Conservation (phyloP, 2,329 filamentous ascomycete genomes). For the Stagonosporopsis vannaccii region DNA sequence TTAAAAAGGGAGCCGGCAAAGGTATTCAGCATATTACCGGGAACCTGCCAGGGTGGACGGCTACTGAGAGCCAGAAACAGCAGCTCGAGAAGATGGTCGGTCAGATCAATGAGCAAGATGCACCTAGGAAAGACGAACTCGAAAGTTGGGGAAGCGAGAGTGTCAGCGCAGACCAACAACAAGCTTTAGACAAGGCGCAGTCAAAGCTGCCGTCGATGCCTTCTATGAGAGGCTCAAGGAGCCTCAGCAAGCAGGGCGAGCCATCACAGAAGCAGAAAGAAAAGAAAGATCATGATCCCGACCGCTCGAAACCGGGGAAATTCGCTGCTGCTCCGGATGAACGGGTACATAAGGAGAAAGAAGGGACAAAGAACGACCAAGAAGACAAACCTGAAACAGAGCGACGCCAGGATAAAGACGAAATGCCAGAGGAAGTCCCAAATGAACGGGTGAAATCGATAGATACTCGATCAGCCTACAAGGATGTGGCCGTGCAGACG, state of each 20-base stretch:
- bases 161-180: slow-evolving; percentile 11
- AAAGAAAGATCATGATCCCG: neutral
- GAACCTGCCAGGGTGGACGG: slow-evolving; percentile 25
- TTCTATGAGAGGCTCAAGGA: neutral
- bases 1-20: slow-evolving; percentile 25
- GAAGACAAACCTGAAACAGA: neutral
- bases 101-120: slow-evolving; percentile 25
- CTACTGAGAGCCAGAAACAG: slow-evolving; percentile 28
- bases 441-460: neutral
- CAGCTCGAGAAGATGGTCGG: slow-evolving; percentile 31
- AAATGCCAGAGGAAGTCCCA: neutral
- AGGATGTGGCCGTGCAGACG: slow-evolving; percentile 3
- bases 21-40: slow-evolving; percentile 27
- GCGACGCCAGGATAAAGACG: neutral
- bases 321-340: neutral
- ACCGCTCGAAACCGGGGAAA: neutral
- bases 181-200: slow-evolving; percentile 20
- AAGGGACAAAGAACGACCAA: neutral
- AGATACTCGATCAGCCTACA: neutral
- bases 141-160: slow-evolving; percentile 24
- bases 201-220: slow-evolving; percentile 19
- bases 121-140: slow-evolving; percentile 26
- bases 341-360: neutral
- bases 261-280: neutral
- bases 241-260: neutral